Conservation (phyloP, 2,329 filamentous ascomycete genomes). For the Xylaria hypoxylon region DNA sequence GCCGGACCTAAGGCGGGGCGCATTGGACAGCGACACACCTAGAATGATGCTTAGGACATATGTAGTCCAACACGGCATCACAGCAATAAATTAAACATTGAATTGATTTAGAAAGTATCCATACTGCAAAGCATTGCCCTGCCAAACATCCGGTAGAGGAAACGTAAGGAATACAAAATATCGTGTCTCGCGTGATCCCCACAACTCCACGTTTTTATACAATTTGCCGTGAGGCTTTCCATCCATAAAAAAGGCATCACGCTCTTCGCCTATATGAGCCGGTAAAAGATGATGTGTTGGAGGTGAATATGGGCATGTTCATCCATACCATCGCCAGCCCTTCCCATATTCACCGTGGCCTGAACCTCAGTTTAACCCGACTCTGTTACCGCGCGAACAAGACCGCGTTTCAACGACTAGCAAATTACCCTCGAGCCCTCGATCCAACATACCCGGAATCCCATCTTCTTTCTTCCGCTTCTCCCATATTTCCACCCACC, state of each 20-base stretch:
- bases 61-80: slow-evolving; percentile 17
- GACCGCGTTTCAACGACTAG: not conserved
- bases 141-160: slow-evolving; percentile 3
- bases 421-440: not conserved
- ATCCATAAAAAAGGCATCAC: slow-evolving; percentile 1
- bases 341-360: not conserved
- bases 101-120: slow-evolving; percentile 16
- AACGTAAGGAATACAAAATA: slow-evolving; percentile 12
- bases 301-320: not conserved
- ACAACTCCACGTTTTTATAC: slow-evolving; percentile 32
- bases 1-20: slow-evolving; percentile 12
- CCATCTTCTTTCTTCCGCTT: not conserved
- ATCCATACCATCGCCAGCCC: not conserved
- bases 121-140: slow-evolving; percentile 9
- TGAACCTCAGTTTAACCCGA: not conserved
- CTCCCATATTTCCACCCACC: not conserved
- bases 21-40: slow-evolving; percentile 37
- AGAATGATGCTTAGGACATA: slow-evolving; percentile 9
- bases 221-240: slow-evolving; percentile 25
- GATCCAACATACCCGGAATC: not conserved
- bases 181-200: slow-evolving; percentile 25
- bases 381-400: not conserved
- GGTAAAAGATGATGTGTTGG: not conserved
- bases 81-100: slow-evolving; percentile 29
- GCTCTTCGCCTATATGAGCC: not conserved